A percentile compares a stretch with the other conserved stretches of the same genome.
These are phyloP conservation scores for Tuber brumale DNA, from an alignment of 495 filamentous ascomycete genomes.

Conservation along the genomic window DNA sequence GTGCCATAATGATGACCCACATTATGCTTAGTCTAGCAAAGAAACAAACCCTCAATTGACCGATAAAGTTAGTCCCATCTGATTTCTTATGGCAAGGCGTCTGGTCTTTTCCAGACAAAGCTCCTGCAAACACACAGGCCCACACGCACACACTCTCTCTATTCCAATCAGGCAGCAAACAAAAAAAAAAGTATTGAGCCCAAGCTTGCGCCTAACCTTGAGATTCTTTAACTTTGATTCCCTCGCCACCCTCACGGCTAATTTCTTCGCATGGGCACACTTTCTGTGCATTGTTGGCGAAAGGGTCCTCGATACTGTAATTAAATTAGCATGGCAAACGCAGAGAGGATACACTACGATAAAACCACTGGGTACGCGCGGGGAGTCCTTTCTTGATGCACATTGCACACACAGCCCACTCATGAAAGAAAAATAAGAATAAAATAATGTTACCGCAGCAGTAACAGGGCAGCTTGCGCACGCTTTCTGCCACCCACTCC, in stretches of 20 bases:
- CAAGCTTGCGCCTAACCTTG: background rate
- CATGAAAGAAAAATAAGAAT: background rate
- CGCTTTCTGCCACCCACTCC: background rate
- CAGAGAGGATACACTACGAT: background rate
- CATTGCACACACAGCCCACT: background rate
- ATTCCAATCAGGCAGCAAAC: background rate
- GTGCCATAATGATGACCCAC: background rate
- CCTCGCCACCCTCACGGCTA: background rate
- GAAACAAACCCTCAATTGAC: background rate
- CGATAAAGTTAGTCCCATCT: background rate
- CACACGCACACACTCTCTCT: background rate
- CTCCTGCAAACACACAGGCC: background rate
- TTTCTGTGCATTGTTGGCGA: background rate
- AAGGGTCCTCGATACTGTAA: background rate
- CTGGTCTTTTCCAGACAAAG: background rate
- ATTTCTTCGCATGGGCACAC: background rate
- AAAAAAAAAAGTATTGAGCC: background rate
- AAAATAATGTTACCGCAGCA: background rate
- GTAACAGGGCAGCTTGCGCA: background rate
- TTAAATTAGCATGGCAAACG: background rate
- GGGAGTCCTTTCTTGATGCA: background rate
- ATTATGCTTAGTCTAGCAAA: background rate
- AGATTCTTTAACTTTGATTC: background rate
- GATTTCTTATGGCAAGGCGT: background rate
- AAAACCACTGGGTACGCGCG: background rate